Conservation (phyloP, 257 asterid species). For the Leonotis leonurus region DNA sequence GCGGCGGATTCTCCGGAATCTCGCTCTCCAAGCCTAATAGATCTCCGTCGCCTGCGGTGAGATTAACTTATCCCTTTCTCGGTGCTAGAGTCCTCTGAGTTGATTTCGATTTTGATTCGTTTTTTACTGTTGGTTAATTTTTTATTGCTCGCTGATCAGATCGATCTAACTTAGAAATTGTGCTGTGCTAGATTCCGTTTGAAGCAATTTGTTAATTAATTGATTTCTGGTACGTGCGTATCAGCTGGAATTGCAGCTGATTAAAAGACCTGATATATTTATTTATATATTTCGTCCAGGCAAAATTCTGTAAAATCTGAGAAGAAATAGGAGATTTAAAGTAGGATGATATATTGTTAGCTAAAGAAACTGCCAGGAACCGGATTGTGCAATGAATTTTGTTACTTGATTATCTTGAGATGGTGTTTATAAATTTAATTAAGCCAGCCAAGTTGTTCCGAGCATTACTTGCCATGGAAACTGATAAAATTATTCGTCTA, state of each 20-base stretch:
- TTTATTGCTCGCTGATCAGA: neutral
- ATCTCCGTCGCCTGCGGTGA: conserved; percentile 99
- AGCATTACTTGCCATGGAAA: neutral
- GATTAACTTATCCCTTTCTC: neutral
- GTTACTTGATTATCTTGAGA: neutral
- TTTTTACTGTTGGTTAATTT: conserved; percentile 5
- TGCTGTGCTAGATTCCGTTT: neutral
- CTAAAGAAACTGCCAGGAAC: neutral
- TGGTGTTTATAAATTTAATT: neutral
- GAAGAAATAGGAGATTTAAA: neutral
- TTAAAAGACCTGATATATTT: neutral
- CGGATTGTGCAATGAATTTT: neutral
- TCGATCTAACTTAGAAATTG: neutral
- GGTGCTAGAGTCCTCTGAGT: neutral
- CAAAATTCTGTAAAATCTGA: neutral
- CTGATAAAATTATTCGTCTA: neutral
- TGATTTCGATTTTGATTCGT: conserved; percentile 17
- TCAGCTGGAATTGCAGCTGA: neutral
- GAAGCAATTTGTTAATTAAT: neutral
- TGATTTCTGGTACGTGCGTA: neutral
- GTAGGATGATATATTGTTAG: neutral
- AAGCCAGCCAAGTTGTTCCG: neutral
- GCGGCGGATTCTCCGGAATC: conserved; percentile 45
- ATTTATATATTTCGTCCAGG: no score
- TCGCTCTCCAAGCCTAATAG: conserved; percentile 62